Conservation (phyloP, 2,329 filamentous ascomycete genomes). For the Talaromyces piceae region DNA sequence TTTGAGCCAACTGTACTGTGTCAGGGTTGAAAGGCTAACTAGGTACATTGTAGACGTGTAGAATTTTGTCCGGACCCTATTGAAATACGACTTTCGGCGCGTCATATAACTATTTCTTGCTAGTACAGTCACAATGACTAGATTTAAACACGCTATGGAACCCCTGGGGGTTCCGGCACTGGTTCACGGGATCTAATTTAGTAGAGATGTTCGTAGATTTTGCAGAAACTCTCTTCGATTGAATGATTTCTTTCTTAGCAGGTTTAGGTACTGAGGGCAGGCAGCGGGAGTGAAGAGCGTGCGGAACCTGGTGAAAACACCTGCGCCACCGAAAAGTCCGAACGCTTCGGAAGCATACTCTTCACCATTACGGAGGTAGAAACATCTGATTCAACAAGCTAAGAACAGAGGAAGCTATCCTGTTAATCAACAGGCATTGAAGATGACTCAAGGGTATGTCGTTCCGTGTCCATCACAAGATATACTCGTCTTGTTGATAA, state of each 20-base stretch:
- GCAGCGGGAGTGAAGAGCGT: slow-evolving; percentile 4
- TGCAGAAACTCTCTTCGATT: background rate
- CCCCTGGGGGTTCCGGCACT: slow-evolving; percentile 9
- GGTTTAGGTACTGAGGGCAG: background rate
- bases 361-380: background rate
- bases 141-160: slow-evolving; percentile 3
- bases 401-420: slow-evolving; percentile 1
- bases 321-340: background rate
- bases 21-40: slow-evolving; percentile 22
- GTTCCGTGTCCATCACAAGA: no score
- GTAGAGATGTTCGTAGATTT: slow-evolving; percentile 4
- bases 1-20: slow-evolving; percentile 14
- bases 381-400: background rate
- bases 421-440: background rate
- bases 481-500: no score
- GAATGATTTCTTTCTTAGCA: slow-evolving; percentile 7
- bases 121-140: no score
- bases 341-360: slow-evolving; percentile 1
- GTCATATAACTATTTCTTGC: no score
- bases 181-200: slow-evolving; percentile 4
- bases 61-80: no score
- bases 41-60: slow-evolving; percentile 3
- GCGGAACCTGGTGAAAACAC: slow-evolving; percentile 4
- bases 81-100: no score
- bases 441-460: background rate